Evolutionary conservation across 148 eudicot genomes (phyloP).

Genomic region (Chenopodium quinoa): DNA sequence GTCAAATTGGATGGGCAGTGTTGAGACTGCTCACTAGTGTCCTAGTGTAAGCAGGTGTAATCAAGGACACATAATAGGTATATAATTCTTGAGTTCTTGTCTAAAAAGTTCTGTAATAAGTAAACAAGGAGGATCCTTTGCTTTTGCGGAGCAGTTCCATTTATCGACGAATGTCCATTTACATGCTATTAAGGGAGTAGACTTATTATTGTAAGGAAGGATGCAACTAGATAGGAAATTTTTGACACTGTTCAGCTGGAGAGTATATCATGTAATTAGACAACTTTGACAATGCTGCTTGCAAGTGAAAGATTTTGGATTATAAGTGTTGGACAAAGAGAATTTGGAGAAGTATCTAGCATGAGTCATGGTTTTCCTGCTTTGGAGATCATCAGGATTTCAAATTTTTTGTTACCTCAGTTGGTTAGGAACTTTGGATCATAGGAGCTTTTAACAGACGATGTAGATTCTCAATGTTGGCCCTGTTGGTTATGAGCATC

Average conservation of each 20-base stretch:
- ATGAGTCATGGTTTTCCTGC: too few relatives aligned
- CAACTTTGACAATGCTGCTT: not conserved
- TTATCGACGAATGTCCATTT: not conserved
- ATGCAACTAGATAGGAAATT: not conserved
- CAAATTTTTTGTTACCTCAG: too few relatives aligned
- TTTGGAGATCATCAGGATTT: too few relatives aligned
- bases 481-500: too few relatives aligned
- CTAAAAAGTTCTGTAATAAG: not conserved
- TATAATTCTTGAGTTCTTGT: not conserved
- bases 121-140: not conserved
- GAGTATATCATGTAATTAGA: not conserved
- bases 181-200: slow-evolving; percentile 1
- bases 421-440: too few relatives aligned
- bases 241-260: not conserved
- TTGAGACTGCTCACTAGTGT: not conserved
- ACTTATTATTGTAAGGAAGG: not conserved
- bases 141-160: not conserved
- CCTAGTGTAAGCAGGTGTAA: not conserved
- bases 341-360: not conserved
- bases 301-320: not conserved
- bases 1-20: not conserved
- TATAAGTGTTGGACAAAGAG: not conserved
- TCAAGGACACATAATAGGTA: not conserved
- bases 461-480: too few relatives aligned
- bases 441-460: too few relatives aligned